Evolutionary conservation across 2,329 filamentous ascomycete genomes (phyloP).

Genomic region (Cladobotryum mycophilum): DNA sequence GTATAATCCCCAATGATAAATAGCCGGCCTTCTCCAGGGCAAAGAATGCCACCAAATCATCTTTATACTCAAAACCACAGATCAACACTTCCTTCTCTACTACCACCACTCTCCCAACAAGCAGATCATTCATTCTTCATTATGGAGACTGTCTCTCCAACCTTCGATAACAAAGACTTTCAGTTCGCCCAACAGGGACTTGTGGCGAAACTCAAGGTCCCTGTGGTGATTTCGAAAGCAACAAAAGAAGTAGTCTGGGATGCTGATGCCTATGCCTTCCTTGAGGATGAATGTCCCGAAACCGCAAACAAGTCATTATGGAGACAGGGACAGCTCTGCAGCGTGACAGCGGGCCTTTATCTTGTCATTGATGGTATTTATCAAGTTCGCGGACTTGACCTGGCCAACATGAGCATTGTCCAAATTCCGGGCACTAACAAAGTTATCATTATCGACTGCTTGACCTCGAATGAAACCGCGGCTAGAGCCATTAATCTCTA

Average conservation of each 20-base stretch:
- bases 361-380: slow-evolving; percentile 30
- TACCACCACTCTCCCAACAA: no score
- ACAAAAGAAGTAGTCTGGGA: slow-evolving; percentile 20
- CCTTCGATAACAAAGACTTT: slow-evolving; percentile 13
- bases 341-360: slow-evolving; percentile 26
- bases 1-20: no score
- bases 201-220: slow-evolving; percentile 12
- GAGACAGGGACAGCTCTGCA: slow-evolving; percentile 14
- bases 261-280: slow-evolving; percentile 21
- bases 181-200: slow-evolving; percentile 14
- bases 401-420: slow-evolving; percentile 36
- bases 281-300: slow-evolving; percentile 8
- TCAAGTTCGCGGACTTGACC: slow-evolving; percentile 34
- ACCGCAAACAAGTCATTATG: slow-evolving; percentile 14
- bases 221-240: slow-evolving; percentile 3
- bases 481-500: slow-evolving; percentile 29
- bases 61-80: no score
- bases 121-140: no score
- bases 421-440: slow-evolving; percentile 25
- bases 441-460: slow-evolving; percentile 33
- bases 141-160: no score
- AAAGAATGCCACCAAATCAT: no score
- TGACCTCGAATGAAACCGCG: slow-evolving; percentile 31
- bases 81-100: no score
- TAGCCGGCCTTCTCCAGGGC: no score